A percentile compares a stretch with the other conserved stretches of the same genome.
Conservation (phyloP, 306 rosid species). For the Aeschynomene evenia region DNA sequence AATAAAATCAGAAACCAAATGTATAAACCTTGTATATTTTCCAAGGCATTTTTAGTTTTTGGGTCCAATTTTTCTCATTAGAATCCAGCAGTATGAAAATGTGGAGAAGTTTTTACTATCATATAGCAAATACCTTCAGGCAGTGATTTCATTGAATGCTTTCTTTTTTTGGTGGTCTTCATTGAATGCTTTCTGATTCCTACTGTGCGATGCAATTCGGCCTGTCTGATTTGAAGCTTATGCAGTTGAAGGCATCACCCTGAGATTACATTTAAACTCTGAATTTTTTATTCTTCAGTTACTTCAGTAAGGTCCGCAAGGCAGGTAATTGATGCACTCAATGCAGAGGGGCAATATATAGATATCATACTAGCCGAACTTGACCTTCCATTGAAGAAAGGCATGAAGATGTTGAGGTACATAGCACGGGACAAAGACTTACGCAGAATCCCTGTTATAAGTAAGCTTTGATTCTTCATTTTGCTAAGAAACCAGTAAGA, state of each 20-base stretch:
- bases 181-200: conserved; percentile 14
- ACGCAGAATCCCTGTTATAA: conserved; percentile 86
- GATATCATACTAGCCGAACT: conserved; percentile 90
- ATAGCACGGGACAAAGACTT: conserved; percentile 73
- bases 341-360: conserved; percentile 88
- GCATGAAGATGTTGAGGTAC: conserved; percentile 89
- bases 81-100: neutral
- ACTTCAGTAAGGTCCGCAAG: conserved; percentile 76
- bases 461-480: conserved; percentile 45
- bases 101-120: conserved; percentile 1
- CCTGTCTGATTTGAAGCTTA: conserved; percentile 11
- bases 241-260: neutral
- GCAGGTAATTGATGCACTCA: conserved; percentile 93
- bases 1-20: too few relatives aligned
- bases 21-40: too few relatives aligned
- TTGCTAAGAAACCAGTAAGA: conserved; percentile 5
- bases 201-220: neutral
- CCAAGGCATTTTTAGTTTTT: neutral
- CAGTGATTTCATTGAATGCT: conserved; percentile 16
- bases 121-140: neutral
- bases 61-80: too few relatives aligned
- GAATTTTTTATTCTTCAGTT: conserved; percentile 46
- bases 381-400: conserved; percentile 85
- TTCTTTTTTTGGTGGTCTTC: too few relatives aligned
- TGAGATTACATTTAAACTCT: conserved; percentile 18